These are phyloP conservation scores for Puccinia novopanici DNA, from an alignment of 1,284 basidiomycete genomes.

Conservation along the genomic window DNA sequence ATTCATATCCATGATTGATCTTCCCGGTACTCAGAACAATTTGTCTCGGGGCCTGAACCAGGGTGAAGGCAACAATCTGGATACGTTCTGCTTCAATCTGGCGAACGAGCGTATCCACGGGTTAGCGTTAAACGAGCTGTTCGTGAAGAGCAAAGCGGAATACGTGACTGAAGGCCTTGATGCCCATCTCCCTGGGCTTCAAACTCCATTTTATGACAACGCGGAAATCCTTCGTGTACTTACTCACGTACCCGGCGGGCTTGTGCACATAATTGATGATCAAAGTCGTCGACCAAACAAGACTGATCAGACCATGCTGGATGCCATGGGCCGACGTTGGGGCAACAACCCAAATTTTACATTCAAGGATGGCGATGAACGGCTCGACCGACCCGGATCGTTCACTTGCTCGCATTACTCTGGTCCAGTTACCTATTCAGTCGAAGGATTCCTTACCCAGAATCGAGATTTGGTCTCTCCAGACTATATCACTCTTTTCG, in stretches of 20 bases:
- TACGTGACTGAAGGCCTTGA: slow-evolving; percentile 82
- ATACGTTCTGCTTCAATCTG: slow-evolving; percentile 95
- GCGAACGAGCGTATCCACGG: slow-evolving; percentile 86
- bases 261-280: slow-evolving; percentile 97
- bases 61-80: slow-evolving; percentile 76
- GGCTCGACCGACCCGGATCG: slow-evolving; percentile 74
- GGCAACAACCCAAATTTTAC: slow-evolving; percentile 86
- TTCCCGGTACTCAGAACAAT: slow-evolving; percentile 78
- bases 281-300: slow-evolving; percentile 84
- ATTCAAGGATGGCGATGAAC: slow-evolving; percentile 65
- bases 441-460: slow-evolving; percentile 81
- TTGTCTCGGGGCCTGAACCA: slow-evolving; percentile 66
- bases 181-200: slow-evolving; percentile 68
- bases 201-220: slow-evolving; percentile 80
- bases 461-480: slow-evolving; percentile 88
- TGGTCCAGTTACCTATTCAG: slow-evolving; percentile 85
- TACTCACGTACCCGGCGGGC: slow-evolving; percentile 81
- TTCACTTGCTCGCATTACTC: slow-evolving; percentile 92
- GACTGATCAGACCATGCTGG: slow-evolving; percentile 89
- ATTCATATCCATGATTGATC: slow-evolving; percentile 92
- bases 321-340: slow-evolving; percentile 91
- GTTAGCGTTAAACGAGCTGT: slow-evolving; percentile 77
- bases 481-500: slow-evolving; percentile 87
- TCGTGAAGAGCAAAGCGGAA: slow-evolving; percentile 66
- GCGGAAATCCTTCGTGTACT: slow-evolving; percentile 83